phyloP scores from a whole-genome alignment of 495 filamentous ascomycete species.

The Talaromyces wortmannii region DNA sequence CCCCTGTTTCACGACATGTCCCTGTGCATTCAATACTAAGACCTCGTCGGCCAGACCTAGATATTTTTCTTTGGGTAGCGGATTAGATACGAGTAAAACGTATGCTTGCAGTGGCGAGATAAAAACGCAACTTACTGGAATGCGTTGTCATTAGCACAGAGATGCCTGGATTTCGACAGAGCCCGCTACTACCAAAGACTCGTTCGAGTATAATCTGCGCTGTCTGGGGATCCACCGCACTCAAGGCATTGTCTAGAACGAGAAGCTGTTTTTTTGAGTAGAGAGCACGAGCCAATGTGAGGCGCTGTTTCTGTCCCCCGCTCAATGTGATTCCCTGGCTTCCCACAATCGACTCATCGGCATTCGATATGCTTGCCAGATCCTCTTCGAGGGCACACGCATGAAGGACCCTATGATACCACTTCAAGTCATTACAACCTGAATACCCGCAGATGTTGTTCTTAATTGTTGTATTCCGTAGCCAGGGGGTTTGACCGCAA shows the following conservation, averaged over 20 bases:
- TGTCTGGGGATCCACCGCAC: constrained; percentile 45
- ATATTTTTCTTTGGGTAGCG: background rate
- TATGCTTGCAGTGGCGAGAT: background rate
- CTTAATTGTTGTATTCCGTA: constrained; percentile 30
- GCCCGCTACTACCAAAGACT: constrained; percentile 5
- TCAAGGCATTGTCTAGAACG: constrained; percentile 68
- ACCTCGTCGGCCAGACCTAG: background rate
- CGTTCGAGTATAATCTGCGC: background rate
- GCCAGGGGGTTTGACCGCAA: constrained; percentile 34
- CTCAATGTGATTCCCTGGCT: constrained; percentile 39
- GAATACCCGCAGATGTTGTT: constrained; percentile 21
- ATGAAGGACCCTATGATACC: constrained; percentile 22
- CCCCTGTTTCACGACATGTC: background rate
- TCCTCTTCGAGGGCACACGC: constrained; percentile 55
- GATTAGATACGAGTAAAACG: background rate
- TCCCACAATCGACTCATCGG: constrained; percentile 32
- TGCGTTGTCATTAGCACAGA: constrained; percentile 4
- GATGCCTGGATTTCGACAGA: constrained; percentile 7
- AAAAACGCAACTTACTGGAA: background rate
- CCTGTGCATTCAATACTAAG: background rate
- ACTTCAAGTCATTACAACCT: constrained; percentile 16
- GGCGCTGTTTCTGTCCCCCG: constrained; percentile 45
- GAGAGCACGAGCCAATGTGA: constrained; percentile 55
- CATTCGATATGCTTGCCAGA: constrained; percentile 36
- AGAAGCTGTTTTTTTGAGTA: constrained; percentile 62